phyloP scores from a whole-genome alignment of 306 rosid genomes.

The Medicago lupulina region DNA sequence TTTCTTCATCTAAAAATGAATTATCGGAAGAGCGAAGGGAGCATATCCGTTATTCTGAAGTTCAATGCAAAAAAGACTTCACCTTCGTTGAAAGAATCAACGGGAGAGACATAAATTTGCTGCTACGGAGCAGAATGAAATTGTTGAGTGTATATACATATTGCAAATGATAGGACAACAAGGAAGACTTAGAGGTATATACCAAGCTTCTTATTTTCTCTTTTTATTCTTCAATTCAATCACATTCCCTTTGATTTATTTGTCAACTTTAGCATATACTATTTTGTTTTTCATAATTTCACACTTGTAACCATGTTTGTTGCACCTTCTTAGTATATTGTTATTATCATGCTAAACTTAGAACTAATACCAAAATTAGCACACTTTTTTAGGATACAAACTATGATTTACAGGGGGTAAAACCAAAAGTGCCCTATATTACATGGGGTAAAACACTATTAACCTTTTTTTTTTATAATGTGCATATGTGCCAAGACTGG shows the following conservation, averaged over 20 bases:
- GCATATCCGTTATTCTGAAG: constrained; percentile 36
- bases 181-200: constrained; percentile 57
- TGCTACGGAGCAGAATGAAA: constrained; percentile 53
- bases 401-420: too few relatives aligned
- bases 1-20: constrained; percentile 19
- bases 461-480: background rate
- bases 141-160: constrained; percentile 47
- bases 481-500: too few relatives aligned
- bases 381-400: background rate
- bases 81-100: constrained; percentile 35
- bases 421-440: too few relatives aligned
- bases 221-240: constrained; percentile 4
- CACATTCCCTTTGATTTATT: constrained; percentile 12
- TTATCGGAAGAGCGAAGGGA: constrained; percentile 47
- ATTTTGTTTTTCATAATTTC: background rate
- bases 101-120: constrained; percentile 47
- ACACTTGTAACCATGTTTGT: background rate
- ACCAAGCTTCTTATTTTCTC: background rate
- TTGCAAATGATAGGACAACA: constrained; percentile 54
- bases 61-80: constrained; percentile 45
- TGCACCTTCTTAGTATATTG: background rate
- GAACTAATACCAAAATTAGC: background rate
- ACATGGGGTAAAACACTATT: too few relatives aligned
- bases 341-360: background rate
- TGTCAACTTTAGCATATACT: background rate